Evolutionary conservation across 2,329 filamentous ascomycete genomes (phyloP), one percentile per base, ranked within the genome.

Genomic region (Stachybotrys chlorohalonatus): DNA sequence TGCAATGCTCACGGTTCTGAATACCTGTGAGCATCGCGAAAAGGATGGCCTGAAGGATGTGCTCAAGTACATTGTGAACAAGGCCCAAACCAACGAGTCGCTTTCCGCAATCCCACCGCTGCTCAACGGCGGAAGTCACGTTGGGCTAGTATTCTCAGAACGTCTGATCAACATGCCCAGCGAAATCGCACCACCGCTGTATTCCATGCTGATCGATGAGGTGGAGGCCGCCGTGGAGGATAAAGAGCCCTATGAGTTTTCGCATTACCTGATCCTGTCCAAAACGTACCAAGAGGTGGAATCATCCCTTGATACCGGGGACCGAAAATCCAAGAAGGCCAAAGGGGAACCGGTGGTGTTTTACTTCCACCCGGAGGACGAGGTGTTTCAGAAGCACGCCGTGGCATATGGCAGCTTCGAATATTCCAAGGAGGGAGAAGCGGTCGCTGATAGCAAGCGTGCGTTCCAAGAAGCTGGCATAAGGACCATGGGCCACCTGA

Each of bases 361-460:
- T 72, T 95, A 92, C 72, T 99, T 97, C 77, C 94, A 99, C 68
- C 87, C 91, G 0, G 94, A 99, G 73, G 94, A 99, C 66, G 94
- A 97, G 75, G 82, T 93, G 52, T 73, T 96, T 63, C 84, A 94
- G 60, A 84, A 84, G 66, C 81, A 93, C 72, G 88, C 90, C 3
- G 57, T 83, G 46, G 90, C 83, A 13, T 76, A 81, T 59, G 87
- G 85, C 31, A 83, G 79, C 52, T 95, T 86, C 66, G 81, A 87
- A 16, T 96, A 91, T 70, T 87, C 86, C 50, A 93, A 89, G 68
- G 84, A 90, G 56, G 87, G 88, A 50, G 89, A 95, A 62, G 83
- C 86, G 5, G 83, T 86, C 58, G 88, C 90, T 53, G 94, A 99
- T 74, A 91, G 90, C 65, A 96, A 95, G 79, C 79, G 94, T 57